Base-by-base conservation (phyloP, 2,329 filamentous ascomycete species). In the Neurospora crassa region DNA sequence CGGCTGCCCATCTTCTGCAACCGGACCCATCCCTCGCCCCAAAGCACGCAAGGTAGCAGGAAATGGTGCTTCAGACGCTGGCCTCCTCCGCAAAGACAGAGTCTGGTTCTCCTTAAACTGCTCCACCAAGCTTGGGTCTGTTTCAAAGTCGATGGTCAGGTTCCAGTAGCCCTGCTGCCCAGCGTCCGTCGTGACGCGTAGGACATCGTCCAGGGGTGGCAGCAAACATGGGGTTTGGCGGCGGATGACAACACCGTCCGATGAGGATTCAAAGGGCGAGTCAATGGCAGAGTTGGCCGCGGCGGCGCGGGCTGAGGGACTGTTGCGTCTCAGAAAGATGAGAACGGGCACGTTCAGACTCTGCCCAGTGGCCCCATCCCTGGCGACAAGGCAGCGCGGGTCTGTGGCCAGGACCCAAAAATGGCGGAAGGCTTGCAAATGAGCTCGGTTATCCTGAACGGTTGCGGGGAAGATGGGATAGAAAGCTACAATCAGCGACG, bases 381-480 rank as follows among this genome's bases (percentile, higher is more conserved):
- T 92, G 20, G 93, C 88, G 0, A 99, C 89, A 0, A 99, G 87
- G 78, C 95, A 98, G 69, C 96, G 89, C 11, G 93, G 89, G 77
- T 99, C 96, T 0, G 92, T 91, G 1, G 96, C 96, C 3, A 99
- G 86, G 12, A 97, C 95, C 96, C 96, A 99, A 78, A 99, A 92
- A 81, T 99, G 95, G 5, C 96, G 90, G 83, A 99, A 96, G 3
- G 96, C 96, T 82, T 99, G 96, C 6, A 99, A 86, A 77, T 99
- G 96, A 12, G 93, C 94, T 74, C 92, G 91, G 78, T 98, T 98
- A 82, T 99, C 96, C 77, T 97, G 91, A 1, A 98, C 92, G 40
- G 89, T 91, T 11, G 89, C 91, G 0, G 96, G 96, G 79, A 97
- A 97, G 24, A 97, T 86, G 0, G 96, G 96, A 78, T 99, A 99